Evolutionary conservation across 345 rosid species (phyloP), one percentile per base, ranked within the genome.

Genomic region (Dipteronia sinensis): DNA sequence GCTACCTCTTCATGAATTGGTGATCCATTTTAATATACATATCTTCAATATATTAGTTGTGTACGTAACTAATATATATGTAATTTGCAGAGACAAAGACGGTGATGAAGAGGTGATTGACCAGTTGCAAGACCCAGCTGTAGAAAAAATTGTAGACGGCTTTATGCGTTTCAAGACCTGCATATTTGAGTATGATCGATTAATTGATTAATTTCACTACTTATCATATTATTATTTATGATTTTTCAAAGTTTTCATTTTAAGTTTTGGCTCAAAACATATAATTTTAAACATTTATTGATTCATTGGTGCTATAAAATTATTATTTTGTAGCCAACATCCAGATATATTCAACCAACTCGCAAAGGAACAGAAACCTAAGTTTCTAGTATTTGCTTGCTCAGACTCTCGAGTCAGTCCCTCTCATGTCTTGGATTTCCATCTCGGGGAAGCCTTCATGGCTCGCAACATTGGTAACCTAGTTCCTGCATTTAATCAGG

Each of bases 341-440:
- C 82, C 82, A 2, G 69, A 73, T 12, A 1, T 4, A 4, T 79
- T 62, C 38, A 6, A 10, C 0, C 17, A 15, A 34, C 77, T 79
- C 6, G 71, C 80, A 56, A 0, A 25, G 25, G 70, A 29, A 3
- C 85, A 83, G 61, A 17, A 68, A 1, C 85, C 85, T 27, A 79
- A 69, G 77, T 75, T 71, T 59, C 61, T 82, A 59, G 82, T 82
- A 40, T 82, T 82, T 67, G 88, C 87, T 1, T 86, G 89, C 86
- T 86, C 86, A 16, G 92, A 88, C 79, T 87, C 92, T 9, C 81
- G 90, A 31, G 88, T 87, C 51, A 80, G 90, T 74, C 92, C 92
- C 62, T 83, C 88, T 5, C 81, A 82, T 78, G 79, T 88, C 55
- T 85, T 87, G 12, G 42, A 82, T 84, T 85, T 88, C 23, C 86